phyloP scores from a whole-genome alignment of 1,284 basidiomycete species.

The Ceratobasidium theobromae region DNA sequence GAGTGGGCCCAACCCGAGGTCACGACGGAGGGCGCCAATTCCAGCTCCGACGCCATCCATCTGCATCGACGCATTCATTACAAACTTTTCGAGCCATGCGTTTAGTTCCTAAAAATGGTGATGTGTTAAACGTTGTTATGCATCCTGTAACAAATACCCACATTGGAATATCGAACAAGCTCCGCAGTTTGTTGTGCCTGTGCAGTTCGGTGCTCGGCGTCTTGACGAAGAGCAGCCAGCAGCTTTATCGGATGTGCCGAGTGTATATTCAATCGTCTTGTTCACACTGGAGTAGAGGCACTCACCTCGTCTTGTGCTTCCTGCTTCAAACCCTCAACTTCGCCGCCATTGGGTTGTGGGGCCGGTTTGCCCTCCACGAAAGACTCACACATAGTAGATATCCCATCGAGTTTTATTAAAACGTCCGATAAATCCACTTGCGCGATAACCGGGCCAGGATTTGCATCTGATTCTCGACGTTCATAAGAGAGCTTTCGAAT shows the following conservation, averaged over 20 bases:
- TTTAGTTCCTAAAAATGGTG: constrained; percentile 44
- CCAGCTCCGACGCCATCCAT: constrained; percentile 62
- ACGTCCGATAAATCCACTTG: constrained; percentile 12
- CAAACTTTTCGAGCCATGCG: constrained; percentile 76
- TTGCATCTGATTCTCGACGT: not conserved
- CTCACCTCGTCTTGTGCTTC: constrained; percentile 3
- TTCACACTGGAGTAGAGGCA: not conserved
- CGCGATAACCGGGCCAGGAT: not conserved
- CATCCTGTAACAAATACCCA: not conserved
- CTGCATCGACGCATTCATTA: constrained; percentile 68
- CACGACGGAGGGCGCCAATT: constrained; percentile 53
- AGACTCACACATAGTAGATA: constrained; percentile 22
- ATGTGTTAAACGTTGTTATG: not conserved
- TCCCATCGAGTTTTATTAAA: constrained; percentile 18
- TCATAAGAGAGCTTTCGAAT: not conserved
- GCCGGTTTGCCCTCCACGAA: not conserved
- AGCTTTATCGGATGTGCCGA: not conserved
- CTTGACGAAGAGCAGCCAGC: constrained; percentile 2
- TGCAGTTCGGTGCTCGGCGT: constrained; percentile 12
- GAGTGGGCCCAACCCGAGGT: constrained; percentile 34
- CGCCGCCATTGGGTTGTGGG: not conserved
- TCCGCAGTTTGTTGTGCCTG: constrained; percentile 22
- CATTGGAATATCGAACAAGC: constrained; percentile 17
- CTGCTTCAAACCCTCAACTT: not conserved
- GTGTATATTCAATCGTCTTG: not conserved